phyloP scores from a whole-genome alignment of 2,329 filamentous ascomycete species.

The Talaromyces albobiverticillius region DNA sequence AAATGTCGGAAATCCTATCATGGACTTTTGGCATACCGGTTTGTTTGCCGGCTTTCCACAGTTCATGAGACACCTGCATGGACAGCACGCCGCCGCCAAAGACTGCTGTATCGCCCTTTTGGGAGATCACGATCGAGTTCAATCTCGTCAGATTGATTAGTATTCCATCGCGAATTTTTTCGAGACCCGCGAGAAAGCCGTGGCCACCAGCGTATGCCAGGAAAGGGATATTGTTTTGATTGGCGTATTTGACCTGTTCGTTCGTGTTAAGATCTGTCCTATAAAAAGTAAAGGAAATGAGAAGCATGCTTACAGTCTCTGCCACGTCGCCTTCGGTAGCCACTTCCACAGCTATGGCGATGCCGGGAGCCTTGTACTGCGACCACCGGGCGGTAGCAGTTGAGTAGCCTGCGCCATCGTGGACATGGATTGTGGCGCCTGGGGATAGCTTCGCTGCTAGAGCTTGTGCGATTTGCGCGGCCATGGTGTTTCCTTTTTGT shows the following conservation, averaged over 20 bases:
- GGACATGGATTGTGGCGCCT: slow-evolving; percentile 1
- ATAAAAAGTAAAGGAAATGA: not conserved
- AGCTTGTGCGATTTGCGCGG: too few relatives aligned
- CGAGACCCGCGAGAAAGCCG: not conserved
- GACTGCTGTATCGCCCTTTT: not conserved
- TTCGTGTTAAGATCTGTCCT: too few relatives aligned
- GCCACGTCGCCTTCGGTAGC: slow-evolving; percentile 9
- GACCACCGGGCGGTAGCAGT: slow-evolving; percentile 8
- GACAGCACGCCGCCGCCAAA: not conserved
- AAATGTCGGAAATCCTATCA: not conserved
- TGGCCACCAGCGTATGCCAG: slow-evolving; percentile 2
- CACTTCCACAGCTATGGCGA: slow-evolving; percentile 7
- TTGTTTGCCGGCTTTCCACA: slow-evolving; percentile 6
- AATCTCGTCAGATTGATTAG: not conserved
- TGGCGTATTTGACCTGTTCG: slow-evolving; percentile 2
- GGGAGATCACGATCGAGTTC: slow-evolving; percentile 1
- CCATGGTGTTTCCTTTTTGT: too few relatives aligned
- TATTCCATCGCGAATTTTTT: not conserved
- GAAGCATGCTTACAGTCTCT: slow-evolving; percentile 8
- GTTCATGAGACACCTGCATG: not conserved
- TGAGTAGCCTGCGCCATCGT: not conserved
- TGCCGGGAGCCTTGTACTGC: not conserved
- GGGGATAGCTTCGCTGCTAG: slow-evolving; percentile 3
- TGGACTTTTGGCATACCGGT: not conserved
- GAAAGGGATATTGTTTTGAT: not conserved